phyloP scores from a whole-genome alignment of 1,284 basidiomycete genomes.

The Hypsizygus ulmarius region DNA sequence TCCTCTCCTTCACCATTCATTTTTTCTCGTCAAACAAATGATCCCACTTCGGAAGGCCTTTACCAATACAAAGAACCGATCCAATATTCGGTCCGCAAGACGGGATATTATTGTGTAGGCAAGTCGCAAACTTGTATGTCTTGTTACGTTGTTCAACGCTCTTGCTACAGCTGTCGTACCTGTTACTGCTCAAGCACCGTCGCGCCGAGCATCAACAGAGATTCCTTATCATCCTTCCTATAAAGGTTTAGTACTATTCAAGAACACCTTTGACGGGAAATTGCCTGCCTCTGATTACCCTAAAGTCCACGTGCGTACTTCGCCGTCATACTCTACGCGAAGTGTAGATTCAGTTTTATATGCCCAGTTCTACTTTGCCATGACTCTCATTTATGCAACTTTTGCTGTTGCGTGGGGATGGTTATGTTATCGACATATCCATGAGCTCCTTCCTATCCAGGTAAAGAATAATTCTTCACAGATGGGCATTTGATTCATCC shows the following conservation, averaged over 20 bases:
- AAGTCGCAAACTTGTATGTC: slow-evolving; percentile 30
- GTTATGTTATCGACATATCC: slow-evolving; percentile 79
- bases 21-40: slow-evolving; percentile 31
- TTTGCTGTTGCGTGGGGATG: slow-evolving; percentile 80
- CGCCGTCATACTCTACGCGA: slow-evolving; percentile 1
- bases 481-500: not conserved
- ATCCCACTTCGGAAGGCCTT: slow-evolving; percentile 48
- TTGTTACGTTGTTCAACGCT: slow-evolving; percentile 11
- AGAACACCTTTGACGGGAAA: slow-evolving; percentile 86
- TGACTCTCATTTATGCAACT: slow-evolving; percentile 76
- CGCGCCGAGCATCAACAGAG: slow-evolving; percentile 43
- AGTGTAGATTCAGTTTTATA: slow-evolving; percentile 1
- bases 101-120: slow-evolving; percentile 96
- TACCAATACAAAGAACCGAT: slow-evolving; percentile 61
- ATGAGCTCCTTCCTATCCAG: slow-evolving; percentile 85
- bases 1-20: slow-evolving; percentile 4
- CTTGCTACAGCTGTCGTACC: slow-evolving; percentile 71
- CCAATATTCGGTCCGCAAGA: slow-evolving; percentile 80
- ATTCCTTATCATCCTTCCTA: slow-evolving; percentile 77
- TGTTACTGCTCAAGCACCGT: slow-evolving; percentile 58
- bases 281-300: slow-evolving; percentile 94
- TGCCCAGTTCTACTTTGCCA: slow-evolving; percentile 80
- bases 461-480: slow-evolving; percentile 34
- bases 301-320: slow-evolving; percentile 83
- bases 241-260: slow-evolving; percentile 80